Evolutionary conservation across 495 filamentous ascomycete species (phyloP).

Genomic region (Pyrenula massariospora): DNA sequence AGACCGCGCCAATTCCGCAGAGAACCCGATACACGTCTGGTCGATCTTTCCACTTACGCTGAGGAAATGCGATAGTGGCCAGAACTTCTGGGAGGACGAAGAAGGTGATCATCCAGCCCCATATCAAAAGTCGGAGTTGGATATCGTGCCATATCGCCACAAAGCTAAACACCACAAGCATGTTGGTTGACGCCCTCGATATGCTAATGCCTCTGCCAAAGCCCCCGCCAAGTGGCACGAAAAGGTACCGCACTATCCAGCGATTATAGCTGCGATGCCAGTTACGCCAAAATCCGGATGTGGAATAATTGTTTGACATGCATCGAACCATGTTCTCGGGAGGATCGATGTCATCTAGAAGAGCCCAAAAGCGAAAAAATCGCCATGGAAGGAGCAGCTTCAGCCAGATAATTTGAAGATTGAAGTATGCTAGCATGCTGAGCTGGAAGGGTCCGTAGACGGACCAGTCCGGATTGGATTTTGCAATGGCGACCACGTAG

Average conservation of each 20-base stretch:
- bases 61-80: conserved; percentile 59
- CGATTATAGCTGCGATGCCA: conserved; percentile 94
- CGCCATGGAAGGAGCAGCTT: conserved; percentile 96
- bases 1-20: conserved; percentile 77
- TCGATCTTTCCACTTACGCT: conserved; percentile 48
- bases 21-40: conserved; percentile 66
- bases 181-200: conserved; percentile 45
- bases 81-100: conserved; percentile 87
- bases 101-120: conserved; percentile 90
- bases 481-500: conserved; percentile 88
- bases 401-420: conserved; percentile 94
- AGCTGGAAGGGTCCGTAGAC: conserved; percentile 82
- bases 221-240: conserved; percentile 74
- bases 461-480: conserved; percentile 65
- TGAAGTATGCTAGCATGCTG: conserved; percentile 88
- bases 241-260: conserved; percentile 91
- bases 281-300: conserved; percentile 84
- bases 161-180: conserved; percentile 86
- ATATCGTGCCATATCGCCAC: conserved; percentile 99
- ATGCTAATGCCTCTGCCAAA: conserved; percentile 28
- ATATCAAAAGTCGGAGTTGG: conserved; percentile 79
- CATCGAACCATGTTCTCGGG: conserved; percentile 98
- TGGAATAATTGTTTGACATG: conserved; percentile 88
- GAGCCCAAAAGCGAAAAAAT: conserved; percentile 90
- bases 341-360: conserved; percentile 83